Evolutionary conservation across 2,329 filamentous ascomycete genomes (phyloP).

Genomic region (Exserohilum rostratum): DNA sequence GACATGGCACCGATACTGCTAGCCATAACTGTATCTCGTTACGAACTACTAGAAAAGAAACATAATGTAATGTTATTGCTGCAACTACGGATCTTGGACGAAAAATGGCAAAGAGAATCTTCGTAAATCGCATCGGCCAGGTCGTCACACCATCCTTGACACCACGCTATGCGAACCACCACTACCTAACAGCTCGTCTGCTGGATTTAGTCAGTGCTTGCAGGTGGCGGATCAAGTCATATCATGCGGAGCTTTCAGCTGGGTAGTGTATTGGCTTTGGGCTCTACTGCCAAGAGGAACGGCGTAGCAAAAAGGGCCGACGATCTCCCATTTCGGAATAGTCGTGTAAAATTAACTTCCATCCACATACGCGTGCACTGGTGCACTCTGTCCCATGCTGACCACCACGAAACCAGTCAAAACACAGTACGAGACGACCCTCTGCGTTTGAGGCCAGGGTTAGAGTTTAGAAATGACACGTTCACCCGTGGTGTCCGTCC

Average conservation of each 20-base stretch:
- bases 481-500: neutral
- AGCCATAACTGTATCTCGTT: neutral
- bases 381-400: neutral
- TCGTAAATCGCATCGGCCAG: neutral
- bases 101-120: too few species aligned
- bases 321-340: neutral
- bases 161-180: neutral
- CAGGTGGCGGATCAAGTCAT: neutral
- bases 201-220: neutral
- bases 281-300: neutral
- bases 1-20: neutral
- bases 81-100: neutral
- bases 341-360: neutral
- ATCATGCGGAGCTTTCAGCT: neutral
- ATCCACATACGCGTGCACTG: neutral
- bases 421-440: neutral
- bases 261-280: neutral
- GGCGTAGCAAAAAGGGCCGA: neutral
- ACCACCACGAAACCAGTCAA: neutral
- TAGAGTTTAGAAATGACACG: constrained; percentile 1
- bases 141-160: neutral
- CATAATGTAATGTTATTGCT: neutral
- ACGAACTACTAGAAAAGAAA: neutral
- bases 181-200: too few species aligned
- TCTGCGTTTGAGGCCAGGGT: neutral